Conservation (phyloP, 1,139 yeast species). For the Nakaseomyces nivariensis region DNA sequence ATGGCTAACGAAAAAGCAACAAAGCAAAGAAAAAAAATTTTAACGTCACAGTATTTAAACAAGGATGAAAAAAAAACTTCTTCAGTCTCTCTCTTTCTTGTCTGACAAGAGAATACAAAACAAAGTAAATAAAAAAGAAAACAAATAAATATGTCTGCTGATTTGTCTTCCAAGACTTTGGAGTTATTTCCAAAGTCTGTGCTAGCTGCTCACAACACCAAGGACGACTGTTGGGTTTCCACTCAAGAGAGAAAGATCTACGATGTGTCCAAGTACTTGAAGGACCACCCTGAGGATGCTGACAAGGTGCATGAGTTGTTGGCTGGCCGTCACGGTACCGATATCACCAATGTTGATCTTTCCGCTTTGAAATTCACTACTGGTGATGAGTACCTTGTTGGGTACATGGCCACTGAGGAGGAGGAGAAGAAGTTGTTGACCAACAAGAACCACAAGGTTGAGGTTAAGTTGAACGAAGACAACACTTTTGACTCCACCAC, state of each 20-base stretch:
- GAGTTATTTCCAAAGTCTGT: slow-evolving; percentile 37
- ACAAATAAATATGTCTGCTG: slow-evolving; percentile 3
- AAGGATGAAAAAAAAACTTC: too few species aligned
- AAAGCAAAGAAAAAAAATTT: too few species aligned
- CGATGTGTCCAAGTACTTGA: slow-evolving; percentile 67
- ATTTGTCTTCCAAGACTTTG: slow-evolving; percentile 25
- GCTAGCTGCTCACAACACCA: slow-evolving; percentile 42
- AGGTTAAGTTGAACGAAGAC: slow-evolving; percentile 31
- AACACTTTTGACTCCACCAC: slow-evolving; percentile 37
- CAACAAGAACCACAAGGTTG: slow-evolving; percentile 32
- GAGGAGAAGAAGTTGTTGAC: slow-evolving; percentile 47
- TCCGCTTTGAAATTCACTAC: slow-evolving; percentile 25
- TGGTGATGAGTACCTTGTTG: slow-evolving; percentile 61
- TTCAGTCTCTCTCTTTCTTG: too few species aligned
- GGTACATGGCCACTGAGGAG: slow-evolving; percentile 51
- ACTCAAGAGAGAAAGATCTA: slow-evolving; percentile 68
- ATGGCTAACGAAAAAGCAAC: too few species aligned
- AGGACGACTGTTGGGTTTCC: slow-evolving; percentile 67
- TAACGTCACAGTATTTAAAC: too few species aligned
- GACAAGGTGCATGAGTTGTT: slow-evolving; percentile 39
- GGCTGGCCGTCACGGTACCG: slow-evolving; percentile 71
- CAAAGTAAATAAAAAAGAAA: not conserved
- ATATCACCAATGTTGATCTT: slow-evolving; percentile 82
- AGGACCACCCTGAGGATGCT: slow-evolving; percentile 84
- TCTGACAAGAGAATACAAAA: not conserved